Conservation (phyloP, 169 alveolate genomes). For the Miamiensis avidus region DNA sequence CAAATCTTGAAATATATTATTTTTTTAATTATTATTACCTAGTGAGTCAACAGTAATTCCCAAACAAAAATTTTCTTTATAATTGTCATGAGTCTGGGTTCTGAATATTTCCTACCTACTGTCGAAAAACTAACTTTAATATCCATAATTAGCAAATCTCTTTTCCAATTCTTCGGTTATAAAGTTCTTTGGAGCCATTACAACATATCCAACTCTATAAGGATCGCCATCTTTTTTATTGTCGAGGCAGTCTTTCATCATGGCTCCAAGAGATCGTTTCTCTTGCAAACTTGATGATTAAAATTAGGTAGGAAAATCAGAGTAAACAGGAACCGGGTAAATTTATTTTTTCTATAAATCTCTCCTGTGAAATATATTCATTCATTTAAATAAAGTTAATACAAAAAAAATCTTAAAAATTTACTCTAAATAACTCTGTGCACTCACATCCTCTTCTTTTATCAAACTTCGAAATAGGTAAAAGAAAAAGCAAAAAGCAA, state of each 20-base stretch:
- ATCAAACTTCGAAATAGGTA: not conserved
- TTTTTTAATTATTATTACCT: not conserved
- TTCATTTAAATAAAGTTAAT: not conserved
- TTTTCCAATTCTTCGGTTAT: not conserved
- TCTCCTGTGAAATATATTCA: not conserved
- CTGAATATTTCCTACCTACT: not conserved
- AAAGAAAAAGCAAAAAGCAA: slow-evolving; percentile 24
- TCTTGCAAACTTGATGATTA: not conserved
- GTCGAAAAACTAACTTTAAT: not conserved
- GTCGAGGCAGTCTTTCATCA: slow-evolving; percentile 2
- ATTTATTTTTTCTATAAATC: not conserved
- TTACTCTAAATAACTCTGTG: slow-evolving; percentile 1
- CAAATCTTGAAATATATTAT: not conserved
- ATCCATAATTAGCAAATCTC: not conserved
- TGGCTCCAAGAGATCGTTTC: not conserved
- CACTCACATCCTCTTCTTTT: not conserved
- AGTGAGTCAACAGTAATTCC: not conserved
- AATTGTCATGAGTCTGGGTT: not conserved
- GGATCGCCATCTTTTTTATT: not conserved
- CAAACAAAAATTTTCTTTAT: not conserved
- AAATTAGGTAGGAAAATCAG: not conserved
- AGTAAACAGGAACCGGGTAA: not conserved
- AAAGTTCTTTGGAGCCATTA: not conserved
- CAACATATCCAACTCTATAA: slow-evolving; percentile 7
- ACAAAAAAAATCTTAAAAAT: not conserved